Evolutionary conservation across 192 early-diverging fungal species (phyloP).

Genomic region (Mortierella alpina): DNA sequence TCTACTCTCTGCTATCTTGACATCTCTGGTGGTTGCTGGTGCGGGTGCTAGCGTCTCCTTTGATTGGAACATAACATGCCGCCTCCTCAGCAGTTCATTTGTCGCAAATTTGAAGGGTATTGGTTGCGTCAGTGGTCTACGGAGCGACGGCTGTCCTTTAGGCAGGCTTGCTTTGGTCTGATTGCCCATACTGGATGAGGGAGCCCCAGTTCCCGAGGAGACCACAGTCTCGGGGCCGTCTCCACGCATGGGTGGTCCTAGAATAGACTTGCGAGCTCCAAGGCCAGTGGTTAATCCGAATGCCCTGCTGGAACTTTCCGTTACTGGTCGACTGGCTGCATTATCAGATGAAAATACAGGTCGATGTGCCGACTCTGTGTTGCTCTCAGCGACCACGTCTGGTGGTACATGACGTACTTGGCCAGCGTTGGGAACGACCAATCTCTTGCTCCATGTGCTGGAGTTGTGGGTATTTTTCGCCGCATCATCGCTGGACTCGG

Average conservation of each 20-base stretch:
- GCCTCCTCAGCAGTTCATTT: slow-evolving; percentile 23
- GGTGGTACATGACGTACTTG: not conserved
- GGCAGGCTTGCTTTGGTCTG: not conserved
- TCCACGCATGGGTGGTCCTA: slow-evolving; percentile 29
- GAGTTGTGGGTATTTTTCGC: too few relatives aligned
- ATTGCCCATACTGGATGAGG: not conserved
- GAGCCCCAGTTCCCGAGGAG: not conserved
- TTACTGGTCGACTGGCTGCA: not conserved
- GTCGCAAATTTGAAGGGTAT: slow-evolving; percentile 34
- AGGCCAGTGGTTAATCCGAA: not conserved
- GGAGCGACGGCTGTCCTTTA: not conserved
- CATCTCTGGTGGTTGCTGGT: not conserved
- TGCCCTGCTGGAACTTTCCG: not conserved
- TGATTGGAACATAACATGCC: slow-evolving; percentile 25
- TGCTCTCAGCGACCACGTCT: not conserved
- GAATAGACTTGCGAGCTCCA: not conserved
- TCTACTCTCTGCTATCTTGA: not conserved
- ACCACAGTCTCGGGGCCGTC: not conserved
- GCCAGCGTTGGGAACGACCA: not conserved
- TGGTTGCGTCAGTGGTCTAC: slow-evolving; percentile 17
- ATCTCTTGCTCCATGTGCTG: not conserved
- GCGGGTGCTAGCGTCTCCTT: not conserved
- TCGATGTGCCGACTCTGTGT: not conserved
- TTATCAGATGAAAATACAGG: not conserved
- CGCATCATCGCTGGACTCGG: not conserved